Conservation (phyloP, 352 stramenopile genomes). For the Pythium utonaiense region DNA sequence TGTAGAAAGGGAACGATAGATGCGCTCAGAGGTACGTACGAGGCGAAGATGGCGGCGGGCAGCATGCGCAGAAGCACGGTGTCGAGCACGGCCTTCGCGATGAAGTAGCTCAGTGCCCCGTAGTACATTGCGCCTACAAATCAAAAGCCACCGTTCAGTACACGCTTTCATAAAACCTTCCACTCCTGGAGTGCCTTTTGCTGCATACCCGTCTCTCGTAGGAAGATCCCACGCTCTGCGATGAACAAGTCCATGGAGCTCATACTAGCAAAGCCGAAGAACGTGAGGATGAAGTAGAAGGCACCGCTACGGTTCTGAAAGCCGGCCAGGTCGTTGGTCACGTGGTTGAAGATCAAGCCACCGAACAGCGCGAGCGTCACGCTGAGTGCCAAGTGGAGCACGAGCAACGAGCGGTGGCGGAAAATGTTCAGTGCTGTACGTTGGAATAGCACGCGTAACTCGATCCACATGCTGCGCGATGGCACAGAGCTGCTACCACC, state of each 20-base stretch:
- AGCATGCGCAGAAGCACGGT: slow-evolving; percentile 72
- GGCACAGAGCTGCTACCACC: slow-evolving; percentile 9
- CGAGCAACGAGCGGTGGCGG: slow-evolving; percentile 64
- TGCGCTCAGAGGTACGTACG: slow-evolving; percentile 17
- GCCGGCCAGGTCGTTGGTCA: slow-evolving; percentile 75
- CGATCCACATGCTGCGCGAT: slow-evolving; percentile 44
- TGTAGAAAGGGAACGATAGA: not conserved
- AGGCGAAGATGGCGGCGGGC: slow-evolving; percentile 69
- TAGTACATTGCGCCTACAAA: slow-evolving; percentile 69
- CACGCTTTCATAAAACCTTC: too few species aligned
- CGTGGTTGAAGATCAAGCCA: slow-evolving; percentile 76
- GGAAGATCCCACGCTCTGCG: slow-evolving; percentile 64
- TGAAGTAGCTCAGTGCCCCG: slow-evolving; percentile 70
- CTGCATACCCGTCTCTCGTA: slow-evolving; percentile 68
- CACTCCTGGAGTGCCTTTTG: too few species aligned
- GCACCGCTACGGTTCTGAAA: slow-evolving; percentile 84
- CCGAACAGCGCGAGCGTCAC: slow-evolving; percentile 57
- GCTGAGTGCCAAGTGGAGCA: slow-evolving; percentile 61
- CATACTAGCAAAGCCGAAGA: slow-evolving; percentile 82
- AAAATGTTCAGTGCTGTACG: slow-evolving; percentile 71
- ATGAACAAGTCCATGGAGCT: slow-evolving; percentile 87
- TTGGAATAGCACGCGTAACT: slow-evolving; percentile 66
- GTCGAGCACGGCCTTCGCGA: slow-evolving; percentile 72
- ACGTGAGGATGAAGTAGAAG: slow-evolving; percentile 86
- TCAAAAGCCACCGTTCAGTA: not conserved